Conservation (phyloP, 306 rosid genomes). For the Cucumis sativus region DNA sequence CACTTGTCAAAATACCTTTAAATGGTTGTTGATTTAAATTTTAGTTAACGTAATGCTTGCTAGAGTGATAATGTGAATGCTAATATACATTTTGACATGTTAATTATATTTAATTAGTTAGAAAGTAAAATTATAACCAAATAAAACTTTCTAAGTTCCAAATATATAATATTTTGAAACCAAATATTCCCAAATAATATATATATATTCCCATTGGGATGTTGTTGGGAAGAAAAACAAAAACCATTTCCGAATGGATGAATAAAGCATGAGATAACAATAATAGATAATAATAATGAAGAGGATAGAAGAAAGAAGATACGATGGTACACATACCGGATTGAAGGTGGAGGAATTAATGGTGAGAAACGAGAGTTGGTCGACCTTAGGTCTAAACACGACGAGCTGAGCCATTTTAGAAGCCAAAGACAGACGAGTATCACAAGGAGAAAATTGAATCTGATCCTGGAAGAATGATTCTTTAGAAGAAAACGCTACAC, state of each 20-base stretch:
- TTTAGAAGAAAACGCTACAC: constrained; percentile 50
- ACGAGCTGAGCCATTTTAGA: constrained; percentile 34
- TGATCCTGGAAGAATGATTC: constrained; percentile 31
- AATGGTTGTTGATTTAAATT: too few species aligned
- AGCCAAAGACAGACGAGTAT: constrained; percentile 38
- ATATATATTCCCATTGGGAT: too few species aligned
- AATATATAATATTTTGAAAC: too few species aligned
- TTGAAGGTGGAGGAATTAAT: constrained; percentile 20
- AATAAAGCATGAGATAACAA: neutral
- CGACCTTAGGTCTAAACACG: constrained; percentile 63
- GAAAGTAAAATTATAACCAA: too few species aligned
- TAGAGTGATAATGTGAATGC: too few species aligned
- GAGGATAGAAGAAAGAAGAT: neutral
- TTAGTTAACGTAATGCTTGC: too few species aligned
- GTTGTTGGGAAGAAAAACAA: neutral
- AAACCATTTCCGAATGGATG: neutral
- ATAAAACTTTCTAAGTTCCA: too few species aligned
- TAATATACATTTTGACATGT: too few species aligned
- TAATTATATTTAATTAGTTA: too few species aligned
- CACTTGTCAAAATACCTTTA: too few species aligned
- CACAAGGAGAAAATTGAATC: constrained; percentile 84
- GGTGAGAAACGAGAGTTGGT: constrained; percentile 58
- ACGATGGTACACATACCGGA: constrained; percentile 17
- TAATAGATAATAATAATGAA: too few species aligned
- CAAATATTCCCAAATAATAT: too few species aligned